phyloP scores from a whole-genome alignment of 1,284 basidiomycete species.

The Mycosarcoma maydis region DNA sequence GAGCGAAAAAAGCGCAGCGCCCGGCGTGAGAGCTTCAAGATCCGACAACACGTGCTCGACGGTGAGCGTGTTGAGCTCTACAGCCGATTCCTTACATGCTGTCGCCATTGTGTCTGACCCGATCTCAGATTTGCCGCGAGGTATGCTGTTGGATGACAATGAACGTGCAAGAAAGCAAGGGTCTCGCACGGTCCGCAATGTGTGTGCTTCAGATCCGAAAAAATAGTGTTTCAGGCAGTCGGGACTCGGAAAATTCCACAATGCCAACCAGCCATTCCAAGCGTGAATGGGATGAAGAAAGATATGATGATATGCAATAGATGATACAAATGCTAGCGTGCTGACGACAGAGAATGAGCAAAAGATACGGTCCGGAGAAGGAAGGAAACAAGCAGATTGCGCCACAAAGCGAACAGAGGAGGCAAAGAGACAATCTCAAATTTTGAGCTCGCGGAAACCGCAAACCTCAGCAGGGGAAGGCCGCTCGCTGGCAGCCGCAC shows the following conservation, averaged over 20 bases:
- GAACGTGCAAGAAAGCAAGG: not conserved
- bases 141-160: too few relatives aligned
- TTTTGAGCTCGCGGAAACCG: slow-evolving; percentile 57
- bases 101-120: slow-evolving; percentile 14
- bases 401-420: not conserved
- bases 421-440: slow-evolving; percentile 26
- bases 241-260: slow-evolving; percentile 2
- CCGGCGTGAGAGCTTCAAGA: slow-evolving; percentile 6
- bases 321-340: not conserved
- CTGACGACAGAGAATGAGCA: not conserved
- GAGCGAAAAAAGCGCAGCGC: slow-evolving; percentile 5
- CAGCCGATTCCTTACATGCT: not conserved
- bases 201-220: not conserved
- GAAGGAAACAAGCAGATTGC: not conserved
- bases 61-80: slow-evolving; percentile 16
- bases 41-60: slow-evolving; percentile 32
- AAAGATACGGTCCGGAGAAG: not conserved
- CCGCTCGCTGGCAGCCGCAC: slow-evolving; percentile 2
- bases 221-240: slow-evolving; percentile 1
- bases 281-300: not conserved
- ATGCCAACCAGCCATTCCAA: not conserved
- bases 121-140: too few relatives aligned
- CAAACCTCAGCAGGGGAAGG: slow-evolving; percentile 46
- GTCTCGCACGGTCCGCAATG: not conserved
- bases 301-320: slow-evolving; percentile 1